Conservation (phyloP, 192 early-diverging fungal genomes). For the Oehlia diaphana region DNA sequence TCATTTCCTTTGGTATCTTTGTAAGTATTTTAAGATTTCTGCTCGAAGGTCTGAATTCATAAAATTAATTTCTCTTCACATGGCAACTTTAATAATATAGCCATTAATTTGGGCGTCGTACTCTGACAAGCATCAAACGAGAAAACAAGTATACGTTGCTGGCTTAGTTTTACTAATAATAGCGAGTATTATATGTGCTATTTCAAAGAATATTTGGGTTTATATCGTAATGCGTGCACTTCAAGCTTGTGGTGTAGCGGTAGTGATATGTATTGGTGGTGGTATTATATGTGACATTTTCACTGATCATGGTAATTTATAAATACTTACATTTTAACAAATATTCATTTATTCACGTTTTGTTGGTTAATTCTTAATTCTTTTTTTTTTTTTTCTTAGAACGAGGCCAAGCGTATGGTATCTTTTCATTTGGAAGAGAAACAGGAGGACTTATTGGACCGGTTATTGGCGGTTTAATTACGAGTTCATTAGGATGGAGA, state of each 20-base stretch:
- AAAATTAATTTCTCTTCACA: background rate
- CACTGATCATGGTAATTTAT: background rate
- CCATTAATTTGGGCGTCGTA: slow-evolving; percentile 42
- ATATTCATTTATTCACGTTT: background rate
- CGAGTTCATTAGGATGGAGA: background rate
- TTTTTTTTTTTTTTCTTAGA: slow-evolving; percentile 10
- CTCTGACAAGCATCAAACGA: slow-evolving; percentile 34
- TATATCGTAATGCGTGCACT: slow-evolving; percentile 38
- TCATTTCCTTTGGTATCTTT: background rate
- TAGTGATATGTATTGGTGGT: slow-evolving; percentile 36
- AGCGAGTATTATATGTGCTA: slow-evolving; percentile 34
- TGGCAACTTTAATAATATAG: background rate
- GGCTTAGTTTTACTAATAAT: slow-evolving; percentile 39
- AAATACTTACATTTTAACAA: background rate
- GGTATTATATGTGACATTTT: slow-evolving; percentile 38
- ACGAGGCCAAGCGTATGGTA: slow-evolving; percentile 41
- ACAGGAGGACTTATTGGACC: slow-evolving; percentile 38
- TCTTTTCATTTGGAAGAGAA: slow-evolving; percentile 30
- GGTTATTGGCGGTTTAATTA: slow-evolving; percentile 29
- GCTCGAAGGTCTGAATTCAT: background rate
- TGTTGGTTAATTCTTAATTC: background rate
- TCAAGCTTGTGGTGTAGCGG: slow-evolving; percentile 37
- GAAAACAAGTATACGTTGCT: slow-evolving; percentile 38
- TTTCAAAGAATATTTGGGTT: slow-evolving; percentile 37
- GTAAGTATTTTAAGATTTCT: background rate